A percentile compares a stretch with the other conserved stretches of the same genome.
Evolutionary conservation across 169 alveolate species (phyloP).

Genomic region (Cryptosporidium felis): DNA sequence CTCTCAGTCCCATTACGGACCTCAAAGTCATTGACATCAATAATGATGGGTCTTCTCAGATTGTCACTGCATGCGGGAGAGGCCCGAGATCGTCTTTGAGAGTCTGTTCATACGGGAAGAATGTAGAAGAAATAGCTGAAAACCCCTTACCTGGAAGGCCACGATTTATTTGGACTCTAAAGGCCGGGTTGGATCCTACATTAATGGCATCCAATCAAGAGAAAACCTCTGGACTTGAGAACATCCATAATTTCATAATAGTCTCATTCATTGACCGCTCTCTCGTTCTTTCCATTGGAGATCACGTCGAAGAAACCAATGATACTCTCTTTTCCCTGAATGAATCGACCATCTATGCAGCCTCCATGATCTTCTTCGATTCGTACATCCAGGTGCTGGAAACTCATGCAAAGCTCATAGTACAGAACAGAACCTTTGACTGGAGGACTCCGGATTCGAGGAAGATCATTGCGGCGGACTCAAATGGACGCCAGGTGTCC

Average conservation of each 20-base stretch:
- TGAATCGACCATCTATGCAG: conserved; percentile 87
- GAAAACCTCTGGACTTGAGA: conserved; percentile 56
- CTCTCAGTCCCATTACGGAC: conserved; percentile 94
- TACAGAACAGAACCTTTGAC: conserved; percentile 78
- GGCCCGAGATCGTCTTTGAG: conserved; percentile 94
- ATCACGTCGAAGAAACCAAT: conserved; percentile 90
- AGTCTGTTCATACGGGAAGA: conserved; percentile 94
- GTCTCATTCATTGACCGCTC: conserved; percentile 94
- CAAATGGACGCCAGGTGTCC: conserved; percentile 91
- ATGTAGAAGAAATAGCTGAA: conserved; percentile 94
- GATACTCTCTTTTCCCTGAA: conserved; percentile 88
- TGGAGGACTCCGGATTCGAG: conserved; percentile 84
- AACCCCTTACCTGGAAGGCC: conserved; percentile 97
- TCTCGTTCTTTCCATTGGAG: conserved; percentile 93
- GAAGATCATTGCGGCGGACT: conserved; percentile 89
- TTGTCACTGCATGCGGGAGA: conserved; percentile 92
- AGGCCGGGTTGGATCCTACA: conserved; percentile 73
- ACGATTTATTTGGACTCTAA: conserved; percentile 93
- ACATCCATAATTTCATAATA: conserved; percentile 89
- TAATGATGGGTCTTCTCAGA: conserved; percentile 77
- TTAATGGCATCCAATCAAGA: not conserved
- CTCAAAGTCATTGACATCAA: conserved; percentile 93
- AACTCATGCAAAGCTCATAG: conserved; percentile 88
- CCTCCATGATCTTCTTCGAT: conserved; percentile 84
- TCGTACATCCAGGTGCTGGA: conserved; percentile 91